Evolutionary conservation across 805 yeast genomes (phyloP).

Genomic region (Myxozyma mucilagina): DNA sequence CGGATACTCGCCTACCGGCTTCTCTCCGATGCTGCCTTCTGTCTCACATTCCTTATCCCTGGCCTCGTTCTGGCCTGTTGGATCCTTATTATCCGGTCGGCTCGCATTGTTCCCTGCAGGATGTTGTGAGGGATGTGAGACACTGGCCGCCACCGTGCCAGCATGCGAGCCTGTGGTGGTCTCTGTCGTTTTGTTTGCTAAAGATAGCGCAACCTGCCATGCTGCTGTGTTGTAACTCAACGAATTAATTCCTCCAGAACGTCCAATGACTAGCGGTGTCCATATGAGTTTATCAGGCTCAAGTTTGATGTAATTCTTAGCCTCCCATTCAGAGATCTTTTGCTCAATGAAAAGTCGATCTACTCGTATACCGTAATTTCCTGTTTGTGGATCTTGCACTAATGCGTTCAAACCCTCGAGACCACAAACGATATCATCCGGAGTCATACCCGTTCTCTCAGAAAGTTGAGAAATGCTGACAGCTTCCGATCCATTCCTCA

Average conservation of each 20-base stretch:
- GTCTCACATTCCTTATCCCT: too few relatives aligned
- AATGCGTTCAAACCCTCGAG: conserved; percentile 74
- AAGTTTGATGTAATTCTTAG: conserved; percentile 54
- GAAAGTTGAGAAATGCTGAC: conserved; percentile 62
- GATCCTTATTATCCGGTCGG: too few relatives aligned
- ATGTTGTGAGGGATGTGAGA: too few relatives aligned
- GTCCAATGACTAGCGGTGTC: conserved; percentile 83
- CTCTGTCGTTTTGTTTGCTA: not conserved
- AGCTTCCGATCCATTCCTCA: not conserved
- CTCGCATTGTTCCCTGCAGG: too few relatives aligned
- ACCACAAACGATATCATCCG: conserved; percentile 84
- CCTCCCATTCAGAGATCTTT: conserved; percentile 53
- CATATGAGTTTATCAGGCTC: conserved; percentile 61
- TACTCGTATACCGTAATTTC: conserved; percentile 57
- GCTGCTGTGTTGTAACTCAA: conserved; percentile 12
- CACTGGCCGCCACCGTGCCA: not conserved
- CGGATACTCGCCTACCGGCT: too few relatives aligned
- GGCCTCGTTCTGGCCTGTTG: too few relatives aligned
- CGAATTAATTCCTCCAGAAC: conserved; percentile 69
- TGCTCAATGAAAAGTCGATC: conserved; percentile 48
- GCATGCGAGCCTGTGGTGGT: not conserved
- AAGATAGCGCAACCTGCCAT: conserved; percentile 11
- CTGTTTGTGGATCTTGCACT: conserved; percentile 48
- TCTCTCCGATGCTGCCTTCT: too few relatives aligned
- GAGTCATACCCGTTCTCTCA: conserved; percentile 76